Evolutionary conservation across 257 asterid species (phyloP).

Genomic region (Penstemon barbatus): DNA sequence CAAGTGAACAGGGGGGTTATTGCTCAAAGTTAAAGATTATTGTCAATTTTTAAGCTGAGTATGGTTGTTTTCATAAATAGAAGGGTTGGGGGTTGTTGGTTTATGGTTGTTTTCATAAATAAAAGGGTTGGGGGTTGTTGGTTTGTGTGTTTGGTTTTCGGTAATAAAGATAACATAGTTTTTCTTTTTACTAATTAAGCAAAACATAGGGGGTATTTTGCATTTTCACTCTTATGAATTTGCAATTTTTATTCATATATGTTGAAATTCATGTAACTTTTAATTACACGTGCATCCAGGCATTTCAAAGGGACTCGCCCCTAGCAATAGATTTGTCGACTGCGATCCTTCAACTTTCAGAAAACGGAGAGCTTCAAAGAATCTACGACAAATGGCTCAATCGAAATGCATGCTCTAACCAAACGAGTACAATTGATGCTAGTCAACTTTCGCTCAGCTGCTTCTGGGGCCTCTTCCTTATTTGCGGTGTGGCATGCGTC

Average conservation of each 20-base stretch:
- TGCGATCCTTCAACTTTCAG: conserved; percentile 84
- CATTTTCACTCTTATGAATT: too few relatives aligned
- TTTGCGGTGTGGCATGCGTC: conserved; percentile 69
- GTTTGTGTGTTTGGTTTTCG: too few relatives aligned
- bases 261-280: neutral
- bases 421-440: conserved; percentile 45
- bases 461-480: conserved; percentile 91
- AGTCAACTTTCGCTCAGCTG: conserved; percentile 73
- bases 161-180: too few relatives aligned
- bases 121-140: too few relatives aligned
- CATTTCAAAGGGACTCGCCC: conserved; percentile 81
- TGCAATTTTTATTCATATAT: neutral
- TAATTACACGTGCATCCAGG: conserved; percentile 39
- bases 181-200: too few relatives aligned
- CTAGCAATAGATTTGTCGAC: conserved; percentile 74
- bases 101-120: too few relatives aligned
- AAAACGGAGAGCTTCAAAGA: conserved; percentile 84
- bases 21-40: too few relatives aligned
- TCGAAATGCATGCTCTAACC: conserved; percentile 46
- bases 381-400: conserved; percentile 83
- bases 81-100: too few relatives aligned
- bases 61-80: too few relatives aligned
- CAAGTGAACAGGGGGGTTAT: too few relatives aligned
- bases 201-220: too few relatives aligned
- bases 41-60: too few relatives aligned